Base-by-base conservation (phyloP, 768 basidiomycete species). In the Cyclocybe aegerita region DNA sequence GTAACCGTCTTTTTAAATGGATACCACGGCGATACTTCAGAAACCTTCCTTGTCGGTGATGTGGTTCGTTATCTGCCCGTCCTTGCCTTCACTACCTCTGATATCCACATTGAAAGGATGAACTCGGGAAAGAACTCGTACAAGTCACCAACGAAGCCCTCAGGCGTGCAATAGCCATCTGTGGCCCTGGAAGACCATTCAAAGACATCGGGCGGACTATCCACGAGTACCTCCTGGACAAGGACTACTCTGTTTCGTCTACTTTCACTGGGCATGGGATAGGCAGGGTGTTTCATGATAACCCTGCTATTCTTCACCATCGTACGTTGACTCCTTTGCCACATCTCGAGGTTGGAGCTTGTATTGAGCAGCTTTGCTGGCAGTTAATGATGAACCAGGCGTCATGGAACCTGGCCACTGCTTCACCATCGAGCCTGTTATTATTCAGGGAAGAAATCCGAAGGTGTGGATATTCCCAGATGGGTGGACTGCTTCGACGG, bases 401-500 rank as follows among this genome's bases (percentile, higher is more conserved):
- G 61, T 77, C 11, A 95, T 97, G 93, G 64, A 67, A 45, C 86
- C 86, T 0, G 93, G 94, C 0, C 84, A 96, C 64, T 92, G 91
- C 61, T 96, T 97, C 60, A 96, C 94, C 0, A 93, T 97, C 36
- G 94, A 97, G 87, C 93, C 93, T 3, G 76, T 77, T 41, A 72
- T 96, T 31, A 78, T 95, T 9, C 88, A 93, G 69, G 93, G 93
- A 9, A 65, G 70, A 4, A 75, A 88, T 49, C 75, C 90, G 0
- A 63, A 70, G 17, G 81, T 82, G 2, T 87, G 86, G 81, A 80
- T 91, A 50, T 95, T 90, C 65, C 90, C 90, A 2, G 94, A 96
- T 62, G 91, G 90, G 17, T 96, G 94, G 94, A 93, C 92, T 2
- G 84, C 88, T n/a, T 88, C 89, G 0, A 93, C 93, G 0, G 85